These are phyloP conservation scores for Oxytropis ochrocephala DNA, from an alignment of 306 rosid genomes.

Conservation along the genomic window DNA sequence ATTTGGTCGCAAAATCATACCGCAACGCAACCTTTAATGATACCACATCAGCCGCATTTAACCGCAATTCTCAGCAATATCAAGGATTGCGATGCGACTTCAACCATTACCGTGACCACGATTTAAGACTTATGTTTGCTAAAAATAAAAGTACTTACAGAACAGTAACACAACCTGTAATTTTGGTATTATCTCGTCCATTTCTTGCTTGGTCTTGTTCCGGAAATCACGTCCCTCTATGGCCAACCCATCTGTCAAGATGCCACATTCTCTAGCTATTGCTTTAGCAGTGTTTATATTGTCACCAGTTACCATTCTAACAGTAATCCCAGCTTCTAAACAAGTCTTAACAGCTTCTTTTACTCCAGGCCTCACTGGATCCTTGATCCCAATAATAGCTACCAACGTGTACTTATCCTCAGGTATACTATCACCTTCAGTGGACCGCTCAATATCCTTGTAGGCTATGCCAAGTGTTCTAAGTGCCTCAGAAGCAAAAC, in stretches of 20 bases:
- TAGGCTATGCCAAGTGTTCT: slow-evolving; percentile 77
- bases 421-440: slow-evolving; percentile 33
- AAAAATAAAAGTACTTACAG: not conserved
- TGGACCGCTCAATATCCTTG: slow-evolving; percentile 40
- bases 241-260: slow-evolving; percentile 81
- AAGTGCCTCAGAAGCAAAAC: slow-evolving; percentile 65
- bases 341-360: slow-evolving; percentile 79
- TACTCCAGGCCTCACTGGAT: slow-evolving; percentile 84
- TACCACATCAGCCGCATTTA: not conserved
- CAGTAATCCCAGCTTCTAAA: slow-evolving; percentile 68
- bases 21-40: not conserved
- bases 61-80: not conserved
- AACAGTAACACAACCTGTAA: slow-evolving; percentile 54
- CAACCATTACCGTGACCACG: not conserved
- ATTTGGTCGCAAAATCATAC: too few relatives aligned
- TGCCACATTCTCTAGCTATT: slow-evolving; percentile 90
- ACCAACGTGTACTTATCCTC: slow-evolving; percentile 53
- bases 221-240: slow-evolving; percentile 86
- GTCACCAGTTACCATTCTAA: slow-evolving; percentile 94
- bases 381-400: slow-evolving; percentile 77
- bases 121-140: too few relatives aligned
- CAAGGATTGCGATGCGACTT: not conserved
- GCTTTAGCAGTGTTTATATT: slow-evolving; percentile 92
- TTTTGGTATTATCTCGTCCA: slow-evolving; percentile 67
- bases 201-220: slow-evolving; percentile 42